Evolutionary conservation across 1,284 basidiomycete species (phyloP).

Genomic region (Ceraceosorus guamensis): DNA sequence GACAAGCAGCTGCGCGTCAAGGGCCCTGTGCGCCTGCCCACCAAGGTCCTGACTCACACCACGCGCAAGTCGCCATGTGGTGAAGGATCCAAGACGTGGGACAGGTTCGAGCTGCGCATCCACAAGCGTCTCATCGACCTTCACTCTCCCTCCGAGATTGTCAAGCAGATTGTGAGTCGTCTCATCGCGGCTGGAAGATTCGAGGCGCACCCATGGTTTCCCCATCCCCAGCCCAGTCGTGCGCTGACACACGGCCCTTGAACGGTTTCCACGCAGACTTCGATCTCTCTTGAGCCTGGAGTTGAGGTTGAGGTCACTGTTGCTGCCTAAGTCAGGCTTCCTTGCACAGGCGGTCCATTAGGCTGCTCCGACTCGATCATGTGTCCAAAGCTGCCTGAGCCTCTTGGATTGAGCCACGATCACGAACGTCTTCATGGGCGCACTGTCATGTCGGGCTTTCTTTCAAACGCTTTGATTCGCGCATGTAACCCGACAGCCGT

Average conservation of each 20-base stretch:
- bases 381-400: too few species aligned
- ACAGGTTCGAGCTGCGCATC: slow-evolving; percentile 97
- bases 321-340: background rate
- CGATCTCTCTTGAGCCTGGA: slow-evolving; percentile 96
- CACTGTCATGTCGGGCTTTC: too few species aligned
- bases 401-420: too few species aligned
- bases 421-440: too few species aligned
- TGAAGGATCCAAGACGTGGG: slow-evolving; percentile 99
- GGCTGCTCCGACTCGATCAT: too few species aligned
- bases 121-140: slow-evolving; percentile 99
- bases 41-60: slow-evolving; percentile 96
- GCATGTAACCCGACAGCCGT: too few species aligned
- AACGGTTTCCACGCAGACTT: slow-evolving; percentile 59
- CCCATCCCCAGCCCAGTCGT: too few species aligned
- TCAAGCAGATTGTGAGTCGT: slow-evolving; percentile 86
- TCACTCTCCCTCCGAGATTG: slow-evolving; percentile 95
- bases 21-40: slow-evolving; percentile 97
- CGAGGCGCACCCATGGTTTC: too few species aligned
- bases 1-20: slow-evolving; percentile 99
- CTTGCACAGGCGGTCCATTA: too few species aligned
- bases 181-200: too few species aligned
- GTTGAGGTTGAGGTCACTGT: slow-evolving; percentile 95
- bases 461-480: too few species aligned
- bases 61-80: slow-evolving; percentile 71
- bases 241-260: too few species aligned